Evolutionary conservation across 1,284 basidiomycete species (phyloP), one percentile per base, ranked within the genome.

Genomic region (Pholiota adiposa): DNA sequence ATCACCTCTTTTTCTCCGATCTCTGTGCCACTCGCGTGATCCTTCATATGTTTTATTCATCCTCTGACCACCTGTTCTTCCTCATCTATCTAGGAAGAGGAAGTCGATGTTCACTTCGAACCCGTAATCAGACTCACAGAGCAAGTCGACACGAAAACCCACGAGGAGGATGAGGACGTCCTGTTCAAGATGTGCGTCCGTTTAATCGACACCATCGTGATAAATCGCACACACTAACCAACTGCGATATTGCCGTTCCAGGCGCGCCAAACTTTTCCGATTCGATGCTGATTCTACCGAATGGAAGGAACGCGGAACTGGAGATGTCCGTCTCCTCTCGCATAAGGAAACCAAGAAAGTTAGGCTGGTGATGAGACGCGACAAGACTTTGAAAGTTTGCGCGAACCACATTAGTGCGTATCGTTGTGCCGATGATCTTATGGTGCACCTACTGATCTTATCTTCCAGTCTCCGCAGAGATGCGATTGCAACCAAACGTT

Each of bases 381-480:
- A 99, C 85, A 98, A 98, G 90, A 99, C 97, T 50, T 85, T 96
- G 77, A 99, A 99, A 79, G 96, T 99, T 75, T 99, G 97, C 81
- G 97, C 97, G 63, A 99, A 99, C 83, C 97, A 99, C 80, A 81
- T 87, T 69, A 87, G 97, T 98, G 72, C 79, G 94, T 88, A 54
- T 50, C 43, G 55, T 36, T 1, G n/a, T 55, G 55, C 40, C 52
- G 53, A 50, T 53, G 58, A 19, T 59, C 51, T 41, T 9, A 23
- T 23, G 16, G 7, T n/a, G n/a, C 14, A 18, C 44, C 40, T 53
- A 49, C 36, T 55, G 49, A 54, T 63, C 34, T 60, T 14, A 21
- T 23, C 31, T 49, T 8, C 51, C 60, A 98, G 97, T 99, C 73
- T 81, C 92, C 33, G 68, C 84, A 52, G 96, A 98, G 65, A 99